A percentile compares a stretch with the other conserved stretches of the same genome.
phyloP scores from a whole-genome alignment of 768 basidiomycete genomes.

The Termitomyces sp. region DNA sequence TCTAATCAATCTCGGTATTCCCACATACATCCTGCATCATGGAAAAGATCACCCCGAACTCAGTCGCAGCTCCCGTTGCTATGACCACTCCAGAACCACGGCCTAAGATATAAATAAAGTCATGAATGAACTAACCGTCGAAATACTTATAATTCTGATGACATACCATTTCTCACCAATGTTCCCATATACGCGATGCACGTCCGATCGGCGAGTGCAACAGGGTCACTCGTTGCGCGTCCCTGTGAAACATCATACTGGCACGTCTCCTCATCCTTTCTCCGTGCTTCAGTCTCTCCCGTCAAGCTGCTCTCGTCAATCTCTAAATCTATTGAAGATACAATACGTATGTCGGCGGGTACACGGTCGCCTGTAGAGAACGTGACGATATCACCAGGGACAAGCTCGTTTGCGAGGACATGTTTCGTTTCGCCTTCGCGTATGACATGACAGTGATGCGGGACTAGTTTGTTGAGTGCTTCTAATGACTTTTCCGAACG shows the following conservation, averaged over 20 bases:
- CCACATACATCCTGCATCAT: conserved; percentile 91
- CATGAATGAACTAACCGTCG: not conserved
- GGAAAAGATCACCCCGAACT: conserved; percentile 94
- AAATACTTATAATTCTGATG: not conserved
- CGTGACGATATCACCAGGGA: conserved; percentile 89
- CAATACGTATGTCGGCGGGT: conserved; percentile 86
- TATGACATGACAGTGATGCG: conserved; percentile 90
- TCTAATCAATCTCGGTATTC: conserved; percentile 3
- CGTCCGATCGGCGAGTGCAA: conserved; percentile 74
- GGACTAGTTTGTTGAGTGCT: conserved; percentile 93
- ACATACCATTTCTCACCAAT: conserved; percentile 77
- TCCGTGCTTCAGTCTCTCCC: conserved; percentile 81
- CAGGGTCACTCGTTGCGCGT: conserved; percentile 26
- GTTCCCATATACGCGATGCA: conserved; percentile 98
- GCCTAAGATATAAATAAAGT: conserved; percentile 32
- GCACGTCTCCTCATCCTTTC: conserved; percentile 59
- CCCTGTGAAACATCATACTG: conserved; percentile 28
- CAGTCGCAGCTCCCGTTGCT: conserved; percentile 79
- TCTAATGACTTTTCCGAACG: conserved; percentile 93
- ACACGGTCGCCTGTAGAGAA: conserved; percentile 91
- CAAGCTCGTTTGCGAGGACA: conserved; percentile 93
- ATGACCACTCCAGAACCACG: conserved; percentile 85
- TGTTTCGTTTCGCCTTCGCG: conserved; percentile 71
- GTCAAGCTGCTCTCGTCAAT: conserved; percentile 95
- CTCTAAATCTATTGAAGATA: conserved; percentile 80